phyloP scores from a whole-genome alignment of 2,329 filamentous ascomycete species.

The Cordyceps javanica region DNA sequence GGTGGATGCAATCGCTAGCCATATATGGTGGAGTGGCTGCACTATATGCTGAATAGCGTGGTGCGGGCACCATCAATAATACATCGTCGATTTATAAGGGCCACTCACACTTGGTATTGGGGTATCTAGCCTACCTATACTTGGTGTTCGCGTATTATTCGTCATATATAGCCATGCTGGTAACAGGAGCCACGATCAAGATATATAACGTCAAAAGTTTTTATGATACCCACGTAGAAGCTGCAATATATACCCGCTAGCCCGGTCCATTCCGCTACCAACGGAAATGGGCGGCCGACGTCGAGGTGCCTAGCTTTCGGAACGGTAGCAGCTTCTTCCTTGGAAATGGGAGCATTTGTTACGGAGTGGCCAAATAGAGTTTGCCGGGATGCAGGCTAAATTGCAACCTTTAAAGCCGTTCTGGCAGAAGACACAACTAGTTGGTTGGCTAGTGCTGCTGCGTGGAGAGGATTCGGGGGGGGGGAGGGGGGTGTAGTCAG shows the following conservation, averaged over 20 bases:
- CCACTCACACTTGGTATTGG: background rate
- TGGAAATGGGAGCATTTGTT: background rate
- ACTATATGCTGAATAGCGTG: background rate
- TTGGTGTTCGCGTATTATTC: background rate
- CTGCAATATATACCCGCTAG: background rate
- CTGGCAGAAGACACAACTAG: background rate
- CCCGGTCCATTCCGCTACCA: background rate
- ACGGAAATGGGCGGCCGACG: background rate
- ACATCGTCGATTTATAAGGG: background rate
- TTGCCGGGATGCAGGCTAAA: background rate
- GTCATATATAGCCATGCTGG: background rate
- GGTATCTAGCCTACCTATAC: background rate
- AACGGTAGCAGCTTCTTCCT: background rate
- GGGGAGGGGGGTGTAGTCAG: background rate
- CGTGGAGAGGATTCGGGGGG: background rate
- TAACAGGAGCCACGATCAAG: too few relatives aligned
- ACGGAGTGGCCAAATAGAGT: slow-evolving; percentile 1
- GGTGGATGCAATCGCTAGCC: background rate
- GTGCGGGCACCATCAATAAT: background rate
- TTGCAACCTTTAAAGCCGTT: background rate
- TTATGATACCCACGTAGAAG: background rate
- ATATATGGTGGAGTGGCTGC: background rate
- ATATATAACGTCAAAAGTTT: too few relatives aligned
- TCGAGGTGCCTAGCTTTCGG: background rate
- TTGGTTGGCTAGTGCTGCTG: background rate